Conservation (phyloP, 371 early-diverging fungal genomes). For the Saksenaea vasiformis region DNA sequence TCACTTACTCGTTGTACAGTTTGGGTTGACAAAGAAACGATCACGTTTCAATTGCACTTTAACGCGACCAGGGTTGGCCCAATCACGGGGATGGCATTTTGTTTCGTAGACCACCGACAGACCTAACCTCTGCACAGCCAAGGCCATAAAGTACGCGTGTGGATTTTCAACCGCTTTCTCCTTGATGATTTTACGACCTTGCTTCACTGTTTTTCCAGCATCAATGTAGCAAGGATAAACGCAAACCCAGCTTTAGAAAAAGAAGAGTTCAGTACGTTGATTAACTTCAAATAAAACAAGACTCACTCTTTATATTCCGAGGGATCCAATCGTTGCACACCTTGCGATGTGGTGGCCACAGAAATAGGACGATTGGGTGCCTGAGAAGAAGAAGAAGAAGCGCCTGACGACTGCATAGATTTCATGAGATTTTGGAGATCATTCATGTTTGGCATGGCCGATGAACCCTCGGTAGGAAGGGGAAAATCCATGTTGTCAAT, state of each 20-base stretch:
- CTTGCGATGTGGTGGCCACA: constrained; percentile 40
- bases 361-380: constrained; percentile 16
- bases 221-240: constrained; percentile 74
- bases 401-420: constrained; percentile 5
- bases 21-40: constrained; percentile 33
- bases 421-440: constrained; percentile 35
- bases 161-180: constrained; percentile 55
- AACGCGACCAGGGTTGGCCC: constrained; percentile 64
- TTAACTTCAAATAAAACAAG: not conserved
- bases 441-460: constrained; percentile 34
- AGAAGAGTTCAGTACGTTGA: not conserved
- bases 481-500: constrained; percentile 74
- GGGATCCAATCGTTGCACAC: constrained; percentile 37
- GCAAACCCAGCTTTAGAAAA: constrained; percentile 58
- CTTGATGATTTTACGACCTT: constrained; percentile 57
- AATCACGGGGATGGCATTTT: constrained; percentile 61
- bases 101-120: constrained; percentile 62
- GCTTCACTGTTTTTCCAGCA: constrained; percentile 46
- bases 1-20: constrained; percentile 27
- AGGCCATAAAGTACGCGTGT: constrained; percentile 66
- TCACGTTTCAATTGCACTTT: constrained; percentile 51
- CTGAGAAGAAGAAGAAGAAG: constrained; percentile 11
- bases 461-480: constrained; percentile 44
- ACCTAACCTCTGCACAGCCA: constrained; percentile 59
- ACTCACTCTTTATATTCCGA: constrained; percentile 48